A percentile compares a stretch with the other conserved stretches of the same genome.
These are phyloP conservation scores for Imleria badia DNA, from an alignment of 768 basidiomycete species.

Conservation along the genomic window DNA sequence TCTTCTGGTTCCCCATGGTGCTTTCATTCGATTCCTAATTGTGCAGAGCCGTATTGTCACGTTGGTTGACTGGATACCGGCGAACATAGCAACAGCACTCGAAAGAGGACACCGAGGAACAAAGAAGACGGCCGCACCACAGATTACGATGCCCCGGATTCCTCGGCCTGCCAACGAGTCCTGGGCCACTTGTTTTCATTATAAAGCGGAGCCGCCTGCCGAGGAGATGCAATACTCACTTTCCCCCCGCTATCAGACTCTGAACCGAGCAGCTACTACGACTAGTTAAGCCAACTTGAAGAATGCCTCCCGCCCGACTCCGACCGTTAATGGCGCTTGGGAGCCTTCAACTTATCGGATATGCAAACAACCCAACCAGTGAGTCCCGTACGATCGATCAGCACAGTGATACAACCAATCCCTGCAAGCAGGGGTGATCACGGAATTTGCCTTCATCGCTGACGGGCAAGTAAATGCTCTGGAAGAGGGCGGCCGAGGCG, in stretches of 20 bases:
- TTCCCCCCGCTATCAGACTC: neutral
- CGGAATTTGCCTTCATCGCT: constrained; percentile 26
- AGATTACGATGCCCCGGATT: neutral
- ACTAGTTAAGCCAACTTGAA: neutral
- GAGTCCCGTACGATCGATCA: neutral
- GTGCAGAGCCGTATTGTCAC: constrained; percentile 10
- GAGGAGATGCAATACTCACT: neutral
- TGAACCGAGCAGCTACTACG: neutral
- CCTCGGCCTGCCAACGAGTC: neutral
- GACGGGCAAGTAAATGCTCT: constrained; percentile 8
- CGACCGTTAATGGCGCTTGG: constrained; percentile 17
- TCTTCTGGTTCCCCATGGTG: constrained; percentile 1
- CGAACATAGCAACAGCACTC: neutral
- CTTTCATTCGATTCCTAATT: neutral
- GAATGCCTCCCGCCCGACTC: constrained; percentile 26
- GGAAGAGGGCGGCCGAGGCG: neutral
- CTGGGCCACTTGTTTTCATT: neutral
- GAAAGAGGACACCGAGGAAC: neutral
- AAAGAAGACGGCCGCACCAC: neutral
- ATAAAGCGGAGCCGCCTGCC: constrained; percentile 7
- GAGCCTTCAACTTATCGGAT: constrained; percentile 19
- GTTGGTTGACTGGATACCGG: constrained; percentile 6
- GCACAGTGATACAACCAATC: neutral
- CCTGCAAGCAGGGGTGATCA: constrained; percentile 22
- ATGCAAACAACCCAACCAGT: constrained; percentile 28